Conservation (phyloP, 2,329 filamentous ascomycete genomes). For the Fusarium sp. region DNA sequence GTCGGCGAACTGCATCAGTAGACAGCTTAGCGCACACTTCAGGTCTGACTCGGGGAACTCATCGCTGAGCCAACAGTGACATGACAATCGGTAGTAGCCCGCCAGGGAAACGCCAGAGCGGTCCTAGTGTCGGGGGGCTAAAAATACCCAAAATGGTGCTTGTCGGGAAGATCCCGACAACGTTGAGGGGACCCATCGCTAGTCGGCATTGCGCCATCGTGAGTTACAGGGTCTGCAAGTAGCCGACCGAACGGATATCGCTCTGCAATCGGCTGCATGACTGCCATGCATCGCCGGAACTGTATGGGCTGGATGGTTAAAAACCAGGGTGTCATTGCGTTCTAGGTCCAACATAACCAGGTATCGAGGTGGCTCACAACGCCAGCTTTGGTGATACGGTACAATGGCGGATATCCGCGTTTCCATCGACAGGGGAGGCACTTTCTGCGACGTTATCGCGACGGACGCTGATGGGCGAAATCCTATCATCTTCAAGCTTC, state of each 20-base stretch:
- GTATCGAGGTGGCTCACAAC: not conserved
- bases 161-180: constrained; percentile 2
- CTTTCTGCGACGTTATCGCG: constrained; percentile 81
- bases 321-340: constrained; percentile 7
- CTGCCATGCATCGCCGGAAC: not conserved
- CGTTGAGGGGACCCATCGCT: not conserved
- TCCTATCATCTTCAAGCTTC: constrained; percentile 80
- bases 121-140: not conserved
- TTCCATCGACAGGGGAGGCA: constrained; percentile 74
- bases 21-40: not conserved
- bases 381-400: not conserved
- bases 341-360: not conserved
- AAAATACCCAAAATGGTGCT: not conserved
- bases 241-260: not conserved
- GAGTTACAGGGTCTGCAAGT: not conserved
- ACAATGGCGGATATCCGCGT: constrained; percentile 47
- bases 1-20: too few relatives aligned
- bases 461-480: constrained; percentile 75
- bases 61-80: not conserved
- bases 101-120: not conserved
- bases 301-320: not conserved
- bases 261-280: not conserved
- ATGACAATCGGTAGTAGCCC: not conserved
- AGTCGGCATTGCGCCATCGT: constrained; percentile 11
- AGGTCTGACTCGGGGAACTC: constrained; percentile 6